A percentile compares a stretch with the other conserved stretches of the same genome.
Conservation (phyloP, 768 basidiomycete species). For the Podaxis pistillaris region DNA sequence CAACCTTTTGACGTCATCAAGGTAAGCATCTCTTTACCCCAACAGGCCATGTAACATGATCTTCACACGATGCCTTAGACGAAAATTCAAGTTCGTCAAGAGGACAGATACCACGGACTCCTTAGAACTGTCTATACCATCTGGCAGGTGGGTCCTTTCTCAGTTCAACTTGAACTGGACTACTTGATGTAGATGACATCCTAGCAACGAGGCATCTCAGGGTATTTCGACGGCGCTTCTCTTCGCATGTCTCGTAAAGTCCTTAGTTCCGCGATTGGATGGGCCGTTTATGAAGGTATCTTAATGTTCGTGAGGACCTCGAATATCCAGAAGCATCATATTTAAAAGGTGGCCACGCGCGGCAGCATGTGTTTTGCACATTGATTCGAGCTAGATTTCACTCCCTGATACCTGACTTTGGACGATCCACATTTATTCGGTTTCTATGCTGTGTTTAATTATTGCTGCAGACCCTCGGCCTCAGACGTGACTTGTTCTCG, state of each 20-base stretch:
- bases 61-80: constrained; percentile 47
- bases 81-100: constrained; percentile 87
- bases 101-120: constrained; percentile 73
- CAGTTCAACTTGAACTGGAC: not conserved
- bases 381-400: too few relatives aligned
- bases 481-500: not conserved
- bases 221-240: constrained; percentile 86
- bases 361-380: too few relatives aligned
- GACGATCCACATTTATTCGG: not conserved
- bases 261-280: constrained; percentile 84
- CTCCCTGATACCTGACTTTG: too few relatives aligned
- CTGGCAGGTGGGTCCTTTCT: constrained; percentile 54
- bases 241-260: constrained; percentile 85
- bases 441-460: not conserved
- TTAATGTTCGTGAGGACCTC: constrained; percentile 48
- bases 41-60: not conserved
- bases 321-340: not conserved
- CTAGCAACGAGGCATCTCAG: constrained; percentile 75
- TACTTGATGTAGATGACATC: not conserved
- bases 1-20: constrained; percentile 96
- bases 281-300: constrained; percentile 86
- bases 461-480: not conserved
- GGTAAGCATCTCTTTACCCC: constrained; percentile 37
- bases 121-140: constrained; percentile 61
- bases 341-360: not conserved